Conservation (phyloP, 2,329 filamentous ascomycete species). For the Phyllosticta citrichinensis region DNA sequence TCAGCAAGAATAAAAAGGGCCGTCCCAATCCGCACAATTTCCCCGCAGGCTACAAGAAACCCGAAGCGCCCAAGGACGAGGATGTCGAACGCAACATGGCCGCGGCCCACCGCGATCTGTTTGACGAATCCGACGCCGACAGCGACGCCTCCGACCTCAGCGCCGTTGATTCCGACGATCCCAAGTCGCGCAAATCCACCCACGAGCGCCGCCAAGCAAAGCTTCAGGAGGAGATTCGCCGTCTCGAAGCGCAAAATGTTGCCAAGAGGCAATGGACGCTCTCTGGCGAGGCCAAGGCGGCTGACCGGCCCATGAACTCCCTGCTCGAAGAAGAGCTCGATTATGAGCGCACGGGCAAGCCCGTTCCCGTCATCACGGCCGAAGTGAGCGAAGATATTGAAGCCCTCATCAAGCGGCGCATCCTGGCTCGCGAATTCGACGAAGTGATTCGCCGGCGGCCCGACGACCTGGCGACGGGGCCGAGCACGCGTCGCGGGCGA, state of each 20-base stretch:
- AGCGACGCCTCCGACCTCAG: constrained; percentile 58
- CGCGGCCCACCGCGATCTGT: constrained; percentile 79
- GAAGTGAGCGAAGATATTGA: constrained; percentile 89
- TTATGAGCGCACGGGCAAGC: constrained; percentile 91
- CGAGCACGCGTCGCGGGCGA: constrained; percentile 54
- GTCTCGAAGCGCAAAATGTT: constrained; percentile 79
- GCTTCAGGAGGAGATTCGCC: constrained; percentile 80
- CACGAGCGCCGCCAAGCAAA: constrained; percentile 83
- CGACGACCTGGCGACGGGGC: constrained; percentile 55
- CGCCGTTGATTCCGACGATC: constrained; percentile 54
- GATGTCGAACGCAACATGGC: constrained; percentile 77
- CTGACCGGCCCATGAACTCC: constrained; percentile 78
- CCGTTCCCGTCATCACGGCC: constrained; percentile 84
- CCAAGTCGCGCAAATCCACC: constrained; percentile 64
- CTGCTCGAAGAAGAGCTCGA: constrained; percentile 90
- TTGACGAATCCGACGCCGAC: constrained; percentile 58
- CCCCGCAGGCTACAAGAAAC: constrained; percentile 29
- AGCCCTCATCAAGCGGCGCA: constrained; percentile 85
- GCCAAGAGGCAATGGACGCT: constrained; percentile 87
- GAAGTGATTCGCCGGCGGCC: constrained; percentile 77
- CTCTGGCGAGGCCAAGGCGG: constrained; percentile 74
- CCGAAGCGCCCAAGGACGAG: constrained; percentile 34
- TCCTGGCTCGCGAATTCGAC: constrained; percentile 83
- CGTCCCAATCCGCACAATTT: constrained; percentile 47
- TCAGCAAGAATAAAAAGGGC: constrained; percentile 42